phyloP scores from a whole-genome alignment of 2,329 filamentous ascomycete species.

The Alternaria gaisen region DNA sequence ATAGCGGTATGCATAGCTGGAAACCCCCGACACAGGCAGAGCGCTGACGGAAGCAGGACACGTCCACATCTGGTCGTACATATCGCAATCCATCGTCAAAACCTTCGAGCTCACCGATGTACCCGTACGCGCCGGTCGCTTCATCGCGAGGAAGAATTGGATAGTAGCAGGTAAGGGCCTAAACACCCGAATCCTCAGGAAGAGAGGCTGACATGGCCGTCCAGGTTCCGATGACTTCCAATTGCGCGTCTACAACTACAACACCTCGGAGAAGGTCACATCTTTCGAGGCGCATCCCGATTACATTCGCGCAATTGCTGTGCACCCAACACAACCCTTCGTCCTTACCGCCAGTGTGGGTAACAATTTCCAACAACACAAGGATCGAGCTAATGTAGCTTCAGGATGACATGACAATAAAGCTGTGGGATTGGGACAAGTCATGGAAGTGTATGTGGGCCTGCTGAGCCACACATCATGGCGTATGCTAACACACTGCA shows the following conservation, averaged over 20 bases:
- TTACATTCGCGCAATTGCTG: conserved; percentile 95
- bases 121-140: conserved; percentile 93
- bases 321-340: conserved; percentile 95
- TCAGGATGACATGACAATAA: conserved; percentile 67
- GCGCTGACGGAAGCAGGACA: conserved; percentile 70
- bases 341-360: conserved; percentile 83
- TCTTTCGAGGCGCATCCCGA: conserved; percentile 97
- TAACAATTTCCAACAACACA: conserved; percentile 11
- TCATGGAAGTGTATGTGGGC: conserved; percentile 80
- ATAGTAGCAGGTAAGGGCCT: conserved; percentile 77
- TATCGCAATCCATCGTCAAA: conserved; percentile 81
- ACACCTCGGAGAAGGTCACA: conserved; percentile 98
- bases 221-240: conserved; percentile 84
- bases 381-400: conserved; percentile 30
- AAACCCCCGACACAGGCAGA: conserved; percentile 9
- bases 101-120: conserved; percentile 99
- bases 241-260: conserved; percentile 90
- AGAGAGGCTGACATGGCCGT: conserved; percentile 30
- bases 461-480: neutral
- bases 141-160: conserved; percentile 98
- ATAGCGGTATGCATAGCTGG: conserved; percentile 73
- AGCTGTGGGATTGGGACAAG: conserved; percentile 99
- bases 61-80: conserved; percentile 99
- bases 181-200: neutral
- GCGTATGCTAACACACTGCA: conserved; percentile 34